Conservation (phyloP, 768 basidiomycete genomes). For the Podaxis rugospora region DNA sequence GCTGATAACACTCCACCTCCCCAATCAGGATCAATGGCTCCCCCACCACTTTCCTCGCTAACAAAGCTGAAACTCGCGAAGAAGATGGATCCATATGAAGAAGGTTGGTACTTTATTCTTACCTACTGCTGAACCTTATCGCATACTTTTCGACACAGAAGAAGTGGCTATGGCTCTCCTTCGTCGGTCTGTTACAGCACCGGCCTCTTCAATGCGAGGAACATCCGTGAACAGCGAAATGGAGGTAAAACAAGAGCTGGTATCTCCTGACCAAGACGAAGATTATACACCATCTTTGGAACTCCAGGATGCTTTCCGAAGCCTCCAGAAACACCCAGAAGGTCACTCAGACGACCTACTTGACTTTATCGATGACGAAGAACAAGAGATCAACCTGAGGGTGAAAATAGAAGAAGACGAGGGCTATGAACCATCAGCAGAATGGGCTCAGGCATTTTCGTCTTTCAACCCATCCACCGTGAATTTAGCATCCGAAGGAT, state of each 20-base stretch:
- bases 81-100: conserved; percentile 22
- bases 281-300: conserved; percentile 14
- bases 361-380: not conserved
- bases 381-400: conserved; percentile 3
- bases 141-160: conserved; percentile 1
- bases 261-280: not conserved
- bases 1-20: not conserved
- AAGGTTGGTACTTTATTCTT: conserved; percentile 11
- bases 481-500: not conserved
- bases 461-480: not conserved
- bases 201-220: not conserved
- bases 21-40: not conserved
- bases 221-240: conserved; percentile 1
- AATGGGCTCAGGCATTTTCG: not conserved
- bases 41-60: not conserved
- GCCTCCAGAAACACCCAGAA: conserved; percentile 2
- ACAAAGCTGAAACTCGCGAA: not conserved
- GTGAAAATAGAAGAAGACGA: not conserved
- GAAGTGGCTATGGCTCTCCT: conserved; percentile 12
- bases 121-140: not conserved
- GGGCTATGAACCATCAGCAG: conserved; percentile 11
- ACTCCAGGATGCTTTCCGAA: conserved; percentile 5
- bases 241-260: conserved; percentile 6
- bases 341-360: not conserved
- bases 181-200: conserved; percentile 5